phyloP scores from a whole-genome alignment of 805 yeast species.

The Hyphopichia homilentoma region DNA sequence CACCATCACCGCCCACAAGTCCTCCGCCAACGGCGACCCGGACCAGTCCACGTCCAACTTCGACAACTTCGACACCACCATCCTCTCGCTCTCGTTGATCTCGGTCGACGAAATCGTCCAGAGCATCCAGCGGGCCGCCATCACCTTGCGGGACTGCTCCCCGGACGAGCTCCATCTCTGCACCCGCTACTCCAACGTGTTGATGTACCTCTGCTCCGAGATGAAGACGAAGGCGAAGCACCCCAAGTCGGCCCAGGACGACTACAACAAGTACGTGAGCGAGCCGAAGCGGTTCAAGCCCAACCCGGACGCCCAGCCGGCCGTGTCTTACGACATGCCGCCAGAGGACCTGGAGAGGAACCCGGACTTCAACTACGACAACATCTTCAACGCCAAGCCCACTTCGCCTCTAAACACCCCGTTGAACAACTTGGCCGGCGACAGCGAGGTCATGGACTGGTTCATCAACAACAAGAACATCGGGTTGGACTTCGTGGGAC shows the following conservation, averaged over 20 bases:
- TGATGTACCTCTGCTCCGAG: constrained; percentile 73
- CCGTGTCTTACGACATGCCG: constrained; percentile 1
- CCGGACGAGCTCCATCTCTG: constrained; percentile 89
- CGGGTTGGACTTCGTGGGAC: constrained; percentile 53
- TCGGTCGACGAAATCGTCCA: constrained; percentile 68
- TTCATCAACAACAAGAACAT: constrained; percentile 35
- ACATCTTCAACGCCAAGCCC: not conserved
- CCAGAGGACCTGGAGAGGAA: constrained; percentile 3
- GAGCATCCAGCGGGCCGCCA: constrained; percentile 68
- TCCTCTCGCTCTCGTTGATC: constrained; percentile 58
- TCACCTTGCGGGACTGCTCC: constrained; percentile 72
- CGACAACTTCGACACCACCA: constrained; percentile 41
- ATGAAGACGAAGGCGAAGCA: constrained; percentile 49
- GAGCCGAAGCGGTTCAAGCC: not conserved
- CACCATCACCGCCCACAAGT: constrained; percentile 51
- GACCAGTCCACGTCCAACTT: constrained; percentile 10
- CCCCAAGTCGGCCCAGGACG: not conserved
- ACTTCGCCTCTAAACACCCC: constrained; percentile 10
- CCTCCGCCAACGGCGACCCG: constrained; percentile 13
- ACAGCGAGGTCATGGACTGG: constrained; percentile 44
- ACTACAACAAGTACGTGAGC: not conserved
- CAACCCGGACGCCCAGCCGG: constrained; percentile 1
- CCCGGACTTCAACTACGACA: constrained; percentile 2
- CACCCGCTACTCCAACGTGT: constrained; percentile 70
- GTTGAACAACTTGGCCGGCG: constrained; percentile 24